Base-by-base conservation (phyloP, 2,329 filamentous ascomycete species). In the Dendryphion nanum region DNA sequence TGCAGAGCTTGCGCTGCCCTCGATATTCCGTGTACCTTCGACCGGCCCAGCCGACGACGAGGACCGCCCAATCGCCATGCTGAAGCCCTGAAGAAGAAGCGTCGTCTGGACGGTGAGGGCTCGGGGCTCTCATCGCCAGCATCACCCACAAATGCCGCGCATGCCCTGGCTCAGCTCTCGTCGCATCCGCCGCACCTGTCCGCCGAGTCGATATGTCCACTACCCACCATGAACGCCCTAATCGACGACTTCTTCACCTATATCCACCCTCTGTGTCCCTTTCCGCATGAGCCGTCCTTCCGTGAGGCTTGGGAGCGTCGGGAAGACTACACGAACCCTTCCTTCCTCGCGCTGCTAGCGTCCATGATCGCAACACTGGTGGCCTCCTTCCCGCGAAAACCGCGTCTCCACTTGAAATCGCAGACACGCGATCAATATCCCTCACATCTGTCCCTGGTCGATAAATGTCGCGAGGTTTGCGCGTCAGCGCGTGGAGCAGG, bases 201-300 rank as follows among this genome's bases (percentile, higher is more conserved):
- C 3, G 75, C 82, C 33, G 86, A 90, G 57, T 72, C 78, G 2
- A 89, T 90, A 44, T 85, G 83, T 28, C 82, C 85, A 0, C 73
- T 83, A 62, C 76, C 79, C 6, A 79, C 83, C 8, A 69, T 90
- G 36, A 76, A 84, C 52, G 74, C 83, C 2, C 72, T 89, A 13
- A 78, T 90, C 40, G 83, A 89, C 60, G 86, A 90, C 67, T 90
- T 87, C 73, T 90, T 89, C 66, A 88, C 83, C 14, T 89, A 89
- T 59, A 83, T 89, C 37, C 84, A 89, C 51, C 86, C 86, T 1
- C 74, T 90, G 6, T 79, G 79, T 41, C 86, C 86, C 0, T 89
- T 90, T 40, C 86, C 86, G 0, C 86, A 90, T 61, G 84, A 89
- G 57, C 84, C 85, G 0, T 85, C 83, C 4, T 89, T 90, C 60